Percentiles rank a stretch among this genome's conserved stretches.
Evolutionary conservation across 495 filamentous ascomycete genomes (phyloP).

Genomic region (Platismatia glauca): DNA sequence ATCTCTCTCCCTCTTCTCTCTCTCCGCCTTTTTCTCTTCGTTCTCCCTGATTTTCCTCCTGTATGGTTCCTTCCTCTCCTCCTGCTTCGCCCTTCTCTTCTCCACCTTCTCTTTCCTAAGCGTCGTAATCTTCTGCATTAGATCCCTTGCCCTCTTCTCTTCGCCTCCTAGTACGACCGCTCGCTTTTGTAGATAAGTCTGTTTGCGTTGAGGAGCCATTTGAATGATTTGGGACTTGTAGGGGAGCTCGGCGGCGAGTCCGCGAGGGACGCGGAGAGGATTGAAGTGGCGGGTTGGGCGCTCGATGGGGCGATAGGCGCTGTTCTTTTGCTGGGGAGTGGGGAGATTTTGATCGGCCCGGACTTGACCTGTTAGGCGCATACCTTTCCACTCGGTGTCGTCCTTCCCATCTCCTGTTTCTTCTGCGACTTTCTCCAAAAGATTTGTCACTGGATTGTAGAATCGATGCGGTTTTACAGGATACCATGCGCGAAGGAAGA

Average conservation of each 20-base stretch:
- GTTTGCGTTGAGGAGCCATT: conserved; percentile 67
- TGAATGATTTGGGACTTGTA: conserved; percentile 85
- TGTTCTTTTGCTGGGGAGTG: conserved; percentile 71
- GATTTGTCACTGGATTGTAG: conserved; percentile 93
- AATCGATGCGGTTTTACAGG: conserved; percentile 87
- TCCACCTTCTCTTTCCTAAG: conserved; percentile 83
- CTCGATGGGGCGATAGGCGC: conserved; percentile 72
- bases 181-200: conserved; percentile 90
- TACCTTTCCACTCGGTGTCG: conserved; percentile 35
- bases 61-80: conserved; percentile 70
- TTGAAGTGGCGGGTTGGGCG: conserved; percentile 83
- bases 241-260: conserved; percentile 75
- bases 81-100: conserved; percentile 73
- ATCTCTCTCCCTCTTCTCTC: conserved; percentile 83
- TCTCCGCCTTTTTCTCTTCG: conserved; percentile 67
- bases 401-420: conserved; percentile 25
- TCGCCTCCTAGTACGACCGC: conserved; percentile 77
- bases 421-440: conserved; percentile 44
- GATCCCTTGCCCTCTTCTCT: conserved; percentile 77
- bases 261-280: conserved; percentile 76
- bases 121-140: conserved; percentile 90
- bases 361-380: conserved; percentile 93
- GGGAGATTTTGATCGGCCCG: conserved; percentile 64
- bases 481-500: conserved; percentile 94
- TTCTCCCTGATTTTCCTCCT: conserved; percentile 69